Conservation (phyloP, 202 grass and related monocot genomes). For the Elaeis oleifera region DNA sequence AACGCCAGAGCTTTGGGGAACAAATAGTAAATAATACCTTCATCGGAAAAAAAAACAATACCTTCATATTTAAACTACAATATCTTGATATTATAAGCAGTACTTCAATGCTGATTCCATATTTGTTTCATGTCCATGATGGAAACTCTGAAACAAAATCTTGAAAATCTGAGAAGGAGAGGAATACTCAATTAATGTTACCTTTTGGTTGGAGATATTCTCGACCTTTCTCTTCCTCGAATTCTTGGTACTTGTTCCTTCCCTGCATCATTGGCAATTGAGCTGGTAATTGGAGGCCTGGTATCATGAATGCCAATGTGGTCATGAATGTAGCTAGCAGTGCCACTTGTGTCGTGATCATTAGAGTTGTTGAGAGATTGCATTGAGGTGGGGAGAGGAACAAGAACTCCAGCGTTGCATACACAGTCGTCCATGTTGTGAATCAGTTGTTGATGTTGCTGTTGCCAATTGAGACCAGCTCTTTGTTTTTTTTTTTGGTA, state of each 20-base stretch:
- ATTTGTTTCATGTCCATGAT: too few relatives aligned
- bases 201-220: conserved; percentile 31
- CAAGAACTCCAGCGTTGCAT: not conserved
- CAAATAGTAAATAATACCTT: too few relatives aligned
- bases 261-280: not conserved
- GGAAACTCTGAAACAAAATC: too few relatives aligned
- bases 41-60: too few relatives aligned
- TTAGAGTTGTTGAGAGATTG: not conserved
- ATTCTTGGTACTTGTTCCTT: conserved; percentile 15
- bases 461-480: conserved; percentile 23
- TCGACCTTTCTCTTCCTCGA: conserved; percentile 51
- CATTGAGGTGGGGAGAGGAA: not conserved
- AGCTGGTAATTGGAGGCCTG: conserved; percentile 18
- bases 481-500: not conserved
- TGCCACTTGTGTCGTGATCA: not conserved
- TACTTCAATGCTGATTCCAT: too few relatives aligned
- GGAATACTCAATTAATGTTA: conserved; percentile 8
- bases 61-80: too few relatives aligned
- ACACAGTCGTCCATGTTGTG: not conserved
- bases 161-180: too few relatives aligned
- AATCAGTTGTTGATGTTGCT: conserved; percentile 11
- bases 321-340: not conserved
- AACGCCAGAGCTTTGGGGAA: too few relatives aligned
- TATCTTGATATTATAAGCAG: too few relatives aligned
- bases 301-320: conserved; percentile 3